Conservation (phyloP, 208 protist species). For the Jaenimonas drosophilae region DNA sequence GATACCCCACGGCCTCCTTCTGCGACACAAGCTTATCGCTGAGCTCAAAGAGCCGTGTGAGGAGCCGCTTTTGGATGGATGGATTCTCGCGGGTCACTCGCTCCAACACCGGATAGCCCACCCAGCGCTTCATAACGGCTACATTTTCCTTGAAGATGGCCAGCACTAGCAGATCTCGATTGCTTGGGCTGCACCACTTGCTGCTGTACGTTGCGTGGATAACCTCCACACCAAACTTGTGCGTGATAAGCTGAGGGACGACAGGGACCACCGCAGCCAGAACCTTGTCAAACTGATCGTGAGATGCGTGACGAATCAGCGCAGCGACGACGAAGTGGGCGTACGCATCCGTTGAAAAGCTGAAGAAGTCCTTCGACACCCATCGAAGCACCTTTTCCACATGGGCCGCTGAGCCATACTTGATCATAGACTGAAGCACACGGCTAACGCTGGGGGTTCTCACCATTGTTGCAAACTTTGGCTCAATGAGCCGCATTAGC, state of each 20-base stretch:
- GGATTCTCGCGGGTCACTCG: conserved; percentile 48
- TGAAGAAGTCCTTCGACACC: conserved; percentile 43
- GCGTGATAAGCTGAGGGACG: conserved; percentile 66
- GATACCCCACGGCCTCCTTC: conserved; percentile 73
- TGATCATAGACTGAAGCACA: conserved; percentile 88
- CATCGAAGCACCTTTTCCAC: conserved; percentile 45
- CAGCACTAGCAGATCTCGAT: conserved; percentile 68
- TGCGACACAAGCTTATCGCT: conserved; percentile 84
- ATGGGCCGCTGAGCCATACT: conserved; percentile 70
- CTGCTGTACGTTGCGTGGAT: conserved; percentile 77
- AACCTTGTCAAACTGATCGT: conserved; percentile 59
- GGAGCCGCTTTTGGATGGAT: conserved; percentile 58
- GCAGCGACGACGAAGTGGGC: conserved; percentile 75
- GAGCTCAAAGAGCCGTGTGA: conserved; percentile 75
- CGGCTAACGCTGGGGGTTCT: conserved; percentile 75
- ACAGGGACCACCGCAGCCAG: conserved; percentile 44
- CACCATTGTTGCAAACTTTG: conserved; percentile 50
- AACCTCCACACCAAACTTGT: conserved; percentile 81
- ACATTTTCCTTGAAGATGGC: conserved; percentile 80
- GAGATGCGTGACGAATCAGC: conserved; percentile 73
- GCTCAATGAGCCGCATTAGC: conserved; percentile 68
- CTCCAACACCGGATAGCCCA: conserved; percentile 72
- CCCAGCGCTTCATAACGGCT: conserved; percentile 80
- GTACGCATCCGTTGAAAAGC: conserved; percentile 69
- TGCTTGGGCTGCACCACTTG: conserved; percentile 50